These are phyloP conservation scores for Cairneyella variabilis DNA, from an alignment of 495 filamentous ascomycete genomes.

Conservation along the genomic window DNA sequence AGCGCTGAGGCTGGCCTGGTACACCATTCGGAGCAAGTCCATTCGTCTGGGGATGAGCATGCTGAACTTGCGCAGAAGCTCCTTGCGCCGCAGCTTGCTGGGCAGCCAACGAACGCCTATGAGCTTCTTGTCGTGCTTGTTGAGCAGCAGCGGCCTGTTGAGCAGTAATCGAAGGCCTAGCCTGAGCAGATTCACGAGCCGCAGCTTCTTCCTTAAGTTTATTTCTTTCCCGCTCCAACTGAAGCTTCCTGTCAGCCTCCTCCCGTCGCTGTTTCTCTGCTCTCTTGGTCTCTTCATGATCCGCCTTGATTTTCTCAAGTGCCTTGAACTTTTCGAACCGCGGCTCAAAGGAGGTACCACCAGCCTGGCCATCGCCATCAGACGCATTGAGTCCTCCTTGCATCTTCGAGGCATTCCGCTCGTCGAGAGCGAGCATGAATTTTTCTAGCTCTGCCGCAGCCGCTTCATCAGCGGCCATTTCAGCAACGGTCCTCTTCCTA, in stretches of 20 bases:
- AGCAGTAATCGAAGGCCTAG: constrained; percentile 28
- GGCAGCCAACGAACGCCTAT: constrained; percentile 3
- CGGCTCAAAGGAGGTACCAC: constrained; percentile 69
- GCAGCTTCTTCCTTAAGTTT: constrained; percentile 34
- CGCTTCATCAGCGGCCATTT: constrained; percentile 91
- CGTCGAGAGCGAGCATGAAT: constrained; percentile 92
- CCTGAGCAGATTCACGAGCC: constrained; percentile 27
- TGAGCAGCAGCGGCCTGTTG: constrained; percentile 21
- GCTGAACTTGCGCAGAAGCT: constrained; percentile 18
- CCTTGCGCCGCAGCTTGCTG: constrained; percentile 15
- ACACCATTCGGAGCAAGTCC: constrained; percentile 42
- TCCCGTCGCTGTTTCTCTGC: constrained; percentile 54
- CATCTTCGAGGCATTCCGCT: constrained; percentile 58
- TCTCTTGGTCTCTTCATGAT: constrained; percentile 69
- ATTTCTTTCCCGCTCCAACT: constrained; percentile 43
- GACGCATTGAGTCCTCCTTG: constrained; percentile 53
- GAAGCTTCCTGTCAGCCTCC: constrained; percentile 63
- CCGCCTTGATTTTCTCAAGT: constrained; percentile 75
- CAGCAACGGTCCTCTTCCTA: constrained; percentile 89
- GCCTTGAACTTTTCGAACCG: constrained; percentile 88
- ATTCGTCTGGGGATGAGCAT: constrained; percentile 41
- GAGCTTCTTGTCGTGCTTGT: constrained; percentile 40
- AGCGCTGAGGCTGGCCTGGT: constrained; percentile 49
- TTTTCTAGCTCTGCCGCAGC: constrained; percentile 81
- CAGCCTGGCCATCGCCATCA: constrained; percentile 70